A percentile compares a stretch with the other conserved stretches of the same genome.
These are phyloP conservation scores for Ehretia macrophylla DNA, from an alignment of 257 asterid species.

Conservation along the genomic window DNA sequence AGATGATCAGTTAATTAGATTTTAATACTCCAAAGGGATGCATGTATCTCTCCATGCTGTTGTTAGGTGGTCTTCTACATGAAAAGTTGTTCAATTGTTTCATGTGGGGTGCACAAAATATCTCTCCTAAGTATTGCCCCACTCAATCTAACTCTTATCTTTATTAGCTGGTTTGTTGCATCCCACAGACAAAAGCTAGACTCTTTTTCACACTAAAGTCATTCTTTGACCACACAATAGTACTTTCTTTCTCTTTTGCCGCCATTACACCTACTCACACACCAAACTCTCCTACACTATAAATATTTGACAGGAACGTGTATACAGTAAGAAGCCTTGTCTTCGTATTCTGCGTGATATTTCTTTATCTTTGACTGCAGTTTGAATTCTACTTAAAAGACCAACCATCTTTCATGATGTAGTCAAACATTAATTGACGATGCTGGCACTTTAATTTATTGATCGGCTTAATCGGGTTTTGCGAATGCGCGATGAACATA, in stretches of 20 bases:
- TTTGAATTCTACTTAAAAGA: background rate
- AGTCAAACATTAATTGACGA: conserved; percentile 1
- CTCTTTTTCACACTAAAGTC: conserved; percentile 14
- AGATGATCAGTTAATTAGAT: too few species aligned
- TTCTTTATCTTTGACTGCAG: background rate
- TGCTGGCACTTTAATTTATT: too few species aligned
- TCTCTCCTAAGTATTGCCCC: background rate
- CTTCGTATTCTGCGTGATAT: too few species aligned
- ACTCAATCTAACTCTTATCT: too few species aligned
- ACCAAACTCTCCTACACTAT: conserved; percentile 16
- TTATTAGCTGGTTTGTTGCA: conserved; percentile 1
- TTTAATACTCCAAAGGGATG: too few species aligned
- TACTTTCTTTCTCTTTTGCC: conserved; percentile 21
- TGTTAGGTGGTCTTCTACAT: background rate
- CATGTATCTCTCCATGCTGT: background rate
- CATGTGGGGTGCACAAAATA: conserved; percentile 16
- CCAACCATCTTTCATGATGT: background rate
- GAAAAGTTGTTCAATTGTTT: background rate
- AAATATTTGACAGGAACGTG: conserved; percentile 2
- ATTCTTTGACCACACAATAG: conserved; percentile 17
- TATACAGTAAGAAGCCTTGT: background rate
- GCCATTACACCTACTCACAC: conserved; percentile 34
- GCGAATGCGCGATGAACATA: too few species aligned
- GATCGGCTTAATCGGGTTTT: too few species aligned
- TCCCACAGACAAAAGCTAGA: background rate